Percentiles rank a stretch among this genome's conserved stretches.
These are phyloP conservation scores for Tuber aestivum DNA, from an alignment of 495 filamentous ascomycete genomes.

Conservation along the genomic window DNA sequence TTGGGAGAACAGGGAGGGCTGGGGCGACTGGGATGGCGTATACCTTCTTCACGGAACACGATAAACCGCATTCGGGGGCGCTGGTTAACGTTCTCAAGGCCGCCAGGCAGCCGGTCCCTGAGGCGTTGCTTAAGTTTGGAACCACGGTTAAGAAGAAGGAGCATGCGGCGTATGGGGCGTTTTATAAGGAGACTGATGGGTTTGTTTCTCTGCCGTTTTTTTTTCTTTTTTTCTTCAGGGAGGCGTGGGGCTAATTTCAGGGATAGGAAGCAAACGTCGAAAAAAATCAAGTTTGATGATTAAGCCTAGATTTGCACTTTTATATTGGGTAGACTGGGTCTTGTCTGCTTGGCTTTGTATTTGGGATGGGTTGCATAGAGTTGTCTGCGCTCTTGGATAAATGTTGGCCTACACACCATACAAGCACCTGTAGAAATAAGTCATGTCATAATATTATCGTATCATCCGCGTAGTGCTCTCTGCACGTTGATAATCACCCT, in stretches of 20 bases:
- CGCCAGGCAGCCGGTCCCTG: conserved; percentile 81
- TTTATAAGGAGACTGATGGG: conserved; percentile 65
- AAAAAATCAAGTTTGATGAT: conserved; percentile 89
- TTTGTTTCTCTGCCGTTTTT: conserved; percentile 3
- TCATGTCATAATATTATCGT: not conserved
- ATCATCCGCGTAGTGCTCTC: too few relatives aligned
- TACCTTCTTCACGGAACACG: conserved; percentile 88
- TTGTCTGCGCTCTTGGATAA: not conserved
- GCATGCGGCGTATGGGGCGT: conserved; percentile 86
- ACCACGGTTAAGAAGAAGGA: conserved; percentile 99
- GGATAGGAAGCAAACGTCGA: conserved; percentile 70
- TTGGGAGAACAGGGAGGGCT: conserved; percentile 87
- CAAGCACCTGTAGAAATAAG: not conserved
- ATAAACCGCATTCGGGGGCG: conserved; percentile 55
- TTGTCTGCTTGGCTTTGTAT: not conserved
- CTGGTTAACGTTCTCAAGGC: conserved; percentile 88
- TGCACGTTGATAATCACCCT: too few relatives aligned
- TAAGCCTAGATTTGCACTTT: conserved; percentile 30
- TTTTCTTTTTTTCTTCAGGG: not conserved
- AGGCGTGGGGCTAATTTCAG: conserved; percentile 17
- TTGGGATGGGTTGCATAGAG: not conserved
- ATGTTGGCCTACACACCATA: not conserved
- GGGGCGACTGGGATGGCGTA: conserved; percentile 84
- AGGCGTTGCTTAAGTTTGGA: conserved; percentile 81
- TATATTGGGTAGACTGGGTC: not conserved